phyloP scores from a whole-genome alignment of 2,329 filamentous ascomycete species.

The Scytalidium lignicola region DNA sequence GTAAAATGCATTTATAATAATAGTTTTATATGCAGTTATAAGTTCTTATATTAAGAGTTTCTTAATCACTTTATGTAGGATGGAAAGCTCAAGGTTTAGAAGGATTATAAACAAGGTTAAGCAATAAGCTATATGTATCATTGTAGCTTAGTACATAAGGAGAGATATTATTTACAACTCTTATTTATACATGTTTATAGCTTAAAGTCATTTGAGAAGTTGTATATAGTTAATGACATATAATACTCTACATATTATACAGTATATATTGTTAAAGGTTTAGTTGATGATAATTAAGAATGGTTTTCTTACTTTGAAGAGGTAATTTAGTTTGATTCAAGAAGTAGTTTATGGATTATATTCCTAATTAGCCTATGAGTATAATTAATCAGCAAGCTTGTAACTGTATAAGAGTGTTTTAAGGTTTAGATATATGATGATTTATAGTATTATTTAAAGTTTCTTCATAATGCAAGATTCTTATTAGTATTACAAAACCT shows the following conservation, averaged over 20 bases:
- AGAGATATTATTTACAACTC: conserved; percentile 6
- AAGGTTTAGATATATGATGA: conserved; percentile 2
- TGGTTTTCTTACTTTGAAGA: conserved; percentile 1
- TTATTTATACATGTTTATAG: conserved; percentile 2
- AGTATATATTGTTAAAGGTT: conserved; percentile 2
- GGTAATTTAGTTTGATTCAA: not conserved
- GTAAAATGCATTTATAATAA: too few relatives aligned
- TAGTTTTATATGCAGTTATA: not conserved
- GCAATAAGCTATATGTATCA: conserved; percentile 5
- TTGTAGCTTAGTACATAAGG: conserved; percentile 2
- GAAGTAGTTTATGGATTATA: not conserved
- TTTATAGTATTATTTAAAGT: not conserved
- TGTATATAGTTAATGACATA: conserved; percentile 3
- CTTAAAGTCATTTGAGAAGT: conserved; percentile 3
- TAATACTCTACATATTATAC: conserved; percentile 2
- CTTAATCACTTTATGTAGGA: conserved; percentile 4
- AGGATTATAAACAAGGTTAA: not conserved
- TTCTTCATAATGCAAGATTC: not conserved
- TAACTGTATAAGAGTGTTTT: not conserved
- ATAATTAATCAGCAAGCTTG: not conserved
- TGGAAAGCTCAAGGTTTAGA: not conserved
- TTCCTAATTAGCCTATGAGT: not conserved
- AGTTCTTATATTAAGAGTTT: conserved; percentile 6
- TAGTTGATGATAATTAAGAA: conserved; percentile 5
- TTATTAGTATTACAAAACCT: not conserved